These are phyloP conservation scores for Cadophora sp. DNA, from an alignment of 2,329 filamentous ascomycete genomes.

Conservation along the genomic window DNA sequence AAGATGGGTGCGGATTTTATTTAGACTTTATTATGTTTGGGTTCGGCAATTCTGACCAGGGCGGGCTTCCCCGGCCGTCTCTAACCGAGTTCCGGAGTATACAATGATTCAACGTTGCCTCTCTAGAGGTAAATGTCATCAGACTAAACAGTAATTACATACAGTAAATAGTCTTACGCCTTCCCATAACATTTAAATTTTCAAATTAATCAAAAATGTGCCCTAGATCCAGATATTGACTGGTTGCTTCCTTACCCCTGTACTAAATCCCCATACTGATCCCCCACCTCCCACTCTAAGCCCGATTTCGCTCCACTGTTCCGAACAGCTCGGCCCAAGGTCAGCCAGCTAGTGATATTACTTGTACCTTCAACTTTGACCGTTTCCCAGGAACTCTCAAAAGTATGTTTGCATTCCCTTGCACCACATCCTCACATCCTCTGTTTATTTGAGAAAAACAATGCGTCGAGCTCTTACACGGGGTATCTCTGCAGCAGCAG, in stretches of 20 bases:
- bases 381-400: neutral
- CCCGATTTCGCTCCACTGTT: slow-evolving; percentile 11
- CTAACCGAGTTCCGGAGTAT: neutral
- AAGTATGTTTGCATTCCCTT: slow-evolving; percentile 20
- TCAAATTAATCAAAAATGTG: neutral
- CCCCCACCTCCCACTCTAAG: slow-evolving; percentile 14
- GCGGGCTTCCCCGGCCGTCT: neutral
- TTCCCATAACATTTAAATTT: neutral
- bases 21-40: neutral
- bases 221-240: neutral
- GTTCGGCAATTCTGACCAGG: neutral
- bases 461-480: slow-evolving; percentile 45
- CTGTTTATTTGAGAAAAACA: slow-evolving; percentile 23
- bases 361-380: neutral
- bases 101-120: neutral
- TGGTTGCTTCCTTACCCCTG: neutral
- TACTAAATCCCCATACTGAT: neutral
- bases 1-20: neutral
- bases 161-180: neutral
- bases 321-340: slow-evolving; percentile 16
- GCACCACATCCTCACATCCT: slow-evolving; percentile 10
- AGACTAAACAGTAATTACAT: neutral
- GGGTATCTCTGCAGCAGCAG: slow-evolving; percentile 39
- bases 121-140: neutral
- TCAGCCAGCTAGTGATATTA: neutral